Evolutionary conservation across 805 yeast species (phyloP).

Genomic region (Saturnispora dispora): DNA sequence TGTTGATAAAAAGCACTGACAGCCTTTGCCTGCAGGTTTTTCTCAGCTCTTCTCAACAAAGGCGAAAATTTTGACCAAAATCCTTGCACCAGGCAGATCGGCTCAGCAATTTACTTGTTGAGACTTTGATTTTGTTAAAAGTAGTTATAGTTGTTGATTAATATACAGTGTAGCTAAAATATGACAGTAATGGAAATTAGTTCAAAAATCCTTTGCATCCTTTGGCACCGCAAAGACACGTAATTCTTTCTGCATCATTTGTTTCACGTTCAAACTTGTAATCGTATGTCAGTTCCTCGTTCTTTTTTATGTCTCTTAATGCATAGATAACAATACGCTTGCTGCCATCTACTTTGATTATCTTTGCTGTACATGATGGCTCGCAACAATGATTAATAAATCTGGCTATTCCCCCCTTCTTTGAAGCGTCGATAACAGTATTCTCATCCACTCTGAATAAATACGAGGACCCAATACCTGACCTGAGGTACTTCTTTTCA

Average conservation of each 20-base stretch:
- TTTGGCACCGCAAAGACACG: slow-evolving; percentile 92
- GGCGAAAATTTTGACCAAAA: neutral
- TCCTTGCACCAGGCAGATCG: neutral
- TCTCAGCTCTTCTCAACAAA: slow-evolving; percentile 1
- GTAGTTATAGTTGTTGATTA: neutral
- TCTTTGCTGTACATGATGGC: slow-evolving; percentile 96
- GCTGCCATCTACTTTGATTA: slow-evolving; percentile 88
- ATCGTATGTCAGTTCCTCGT: slow-evolving; percentile 91
- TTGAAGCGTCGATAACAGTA: slow-evolving; percentile 94
- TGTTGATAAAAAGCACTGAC: neutral
- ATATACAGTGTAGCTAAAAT: neutral
- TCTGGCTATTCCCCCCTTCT: slow-evolving; percentile 93
- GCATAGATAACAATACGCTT: slow-evolving; percentile 95
- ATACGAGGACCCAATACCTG: slow-evolving; percentile 94
- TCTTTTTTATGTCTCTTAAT: slow-evolving; percentile 72
- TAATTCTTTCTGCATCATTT: slow-evolving; percentile 77
- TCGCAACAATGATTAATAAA: slow-evolving; percentile 96
- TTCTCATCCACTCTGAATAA: slow-evolving; percentile 87
- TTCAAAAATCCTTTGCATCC: slow-evolving; percentile 90
- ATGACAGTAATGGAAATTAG: slow-evolving; percentile 22
- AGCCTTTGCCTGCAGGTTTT: neutral
- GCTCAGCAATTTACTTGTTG: neutral
- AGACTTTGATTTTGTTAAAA: no score
- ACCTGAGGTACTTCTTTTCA: slow-evolving; percentile 73
- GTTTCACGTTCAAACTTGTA: slow-evolving; percentile 90